Evolutionary conservation across 805 yeast genomes (phyloP), one percentile per base, ranked within the genome.

Genomic region (Candida coquimbonensis): DNA sequence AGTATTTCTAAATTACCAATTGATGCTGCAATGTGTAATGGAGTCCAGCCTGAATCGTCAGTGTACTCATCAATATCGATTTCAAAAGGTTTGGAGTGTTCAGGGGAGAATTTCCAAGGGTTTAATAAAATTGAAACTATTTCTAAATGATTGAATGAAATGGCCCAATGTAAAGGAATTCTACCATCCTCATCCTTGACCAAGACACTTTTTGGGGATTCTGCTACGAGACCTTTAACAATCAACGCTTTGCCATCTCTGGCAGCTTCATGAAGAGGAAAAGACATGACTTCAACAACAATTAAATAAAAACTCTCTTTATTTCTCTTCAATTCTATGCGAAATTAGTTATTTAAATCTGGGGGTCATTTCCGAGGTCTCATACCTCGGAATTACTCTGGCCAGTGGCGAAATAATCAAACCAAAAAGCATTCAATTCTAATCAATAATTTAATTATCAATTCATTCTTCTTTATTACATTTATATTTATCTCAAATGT

Each of bases 121-220:
- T 64, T 66, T 45, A 70, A 61, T 8, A 82, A 57, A 34, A 74
- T 53, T 14, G 72, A 64, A 0, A 78, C 78, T 17, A 83, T 69
- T 26, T 76, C 79, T 7, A 65, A 55, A 46, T 81, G 72, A 42
- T 77, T 75, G 53, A 72, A 72, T 1, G 95, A 77, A 26, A 82
- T 78, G 1, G 96, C 96, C 96, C 96, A 90, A 61, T 87, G 95
- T 40, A 89, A 66, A 2, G 96, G 84, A 3, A 85, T 80, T 52
- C 97, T 73, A 2, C 80, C 82, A 57, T 89, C 96, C 3, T 71
- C 74, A 61, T 90, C 97, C 49, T 62, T 69, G 14, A 56, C 43
- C 3, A 73, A 53, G 0, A 77, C 74, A 13, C 69, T 57, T 31
- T 70, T 66, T 8, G 87, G 83, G 40, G 75, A 38, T 36, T 55